Base-by-base conservation (phyloP, 164 flowering plant species). In the Vitis rotundifolia region DNA sequence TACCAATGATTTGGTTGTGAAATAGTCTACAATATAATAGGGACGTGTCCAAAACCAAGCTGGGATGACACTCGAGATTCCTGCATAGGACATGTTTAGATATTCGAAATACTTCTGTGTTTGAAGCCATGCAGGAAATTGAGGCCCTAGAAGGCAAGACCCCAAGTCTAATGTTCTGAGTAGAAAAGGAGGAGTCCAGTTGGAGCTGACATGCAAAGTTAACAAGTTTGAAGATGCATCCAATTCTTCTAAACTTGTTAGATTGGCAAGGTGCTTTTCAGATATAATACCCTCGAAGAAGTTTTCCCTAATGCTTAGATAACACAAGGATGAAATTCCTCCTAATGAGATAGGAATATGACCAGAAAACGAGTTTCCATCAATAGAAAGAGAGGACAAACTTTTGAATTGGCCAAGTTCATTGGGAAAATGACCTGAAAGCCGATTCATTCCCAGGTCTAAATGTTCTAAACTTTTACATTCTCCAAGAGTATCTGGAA, bases 171-270 rank as follows among this genome's bases (percentile, higher is more conserved):
- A 3, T 6, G 0, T 0, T 3, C 2, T 0, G 11, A 72, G 71
- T 22, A 65, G 63, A 61, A 71, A 71, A 11, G 71, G 66, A 18
- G 81, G 78, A 48, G 31, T 14, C 79, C 76, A 75, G 9, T 56
- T 14, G 14, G 55, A 13, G 49, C 18, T 69, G 2, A 68, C 29
- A 1, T 57, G 50, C 5, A 74, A 48, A 9, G 11, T 26, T 28
- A 75, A 31, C 14, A 47, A 4, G 22, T 72, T 79, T 3, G 3
- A 22, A 61, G 51, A 29, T 6, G 60, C 31, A 1, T 3, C 0
- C 1, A 79, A 47, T 0, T 0, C 0, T 2, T 13, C 19, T 31
- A 75, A 55, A 8, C 49, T 67, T 9, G 73, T 44, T 26, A 74
- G 71, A 49, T 74, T 78, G 9, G 68, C 31, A 47, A 74, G 54